Percentiles rank a stretch among this genome's conserved stretches.
phyloP scores from a whole-genome alignment of 108 stramenopile species.

The Pseudonitzschia delicatissima region DNA sequence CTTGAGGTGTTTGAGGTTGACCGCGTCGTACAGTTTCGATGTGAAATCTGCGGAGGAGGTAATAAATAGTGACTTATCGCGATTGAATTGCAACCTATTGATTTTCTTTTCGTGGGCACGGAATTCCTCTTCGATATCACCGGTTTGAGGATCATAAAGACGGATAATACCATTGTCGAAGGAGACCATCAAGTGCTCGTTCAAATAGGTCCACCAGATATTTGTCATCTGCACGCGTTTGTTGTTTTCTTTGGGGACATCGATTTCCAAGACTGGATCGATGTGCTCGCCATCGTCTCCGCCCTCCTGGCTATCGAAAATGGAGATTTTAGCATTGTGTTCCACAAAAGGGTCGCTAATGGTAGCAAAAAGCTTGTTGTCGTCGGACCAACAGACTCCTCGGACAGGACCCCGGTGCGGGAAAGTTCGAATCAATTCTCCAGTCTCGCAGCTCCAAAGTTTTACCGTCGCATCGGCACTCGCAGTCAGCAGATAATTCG shows the following conservation, averaged over 20 bases:
- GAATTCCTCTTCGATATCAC: conserved; percentile 77
- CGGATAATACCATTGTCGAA: conserved; percentile 92
- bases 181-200: conserved; percentile 88
- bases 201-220: conserved; percentile 87
- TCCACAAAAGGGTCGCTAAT: conserved; percentile 95
- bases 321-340: conserved; percentile 86
- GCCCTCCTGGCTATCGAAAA: conserved; percentile 60
- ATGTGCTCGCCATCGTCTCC: conserved; percentile 44
- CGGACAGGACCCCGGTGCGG: conserved; percentile 90
- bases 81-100: conserved; percentile 90
- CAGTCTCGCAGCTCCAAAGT: conserved; percentile 92
- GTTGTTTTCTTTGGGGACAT: conserved; percentile 70
- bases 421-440: conserved; percentile 84
- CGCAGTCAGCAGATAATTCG: conserved; percentile 72
- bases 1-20: conserved; percentile 84
- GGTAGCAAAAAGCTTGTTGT: conserved; percentile 89
- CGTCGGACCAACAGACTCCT: conserved; percentile 92
- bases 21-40: conserved; percentile 91
- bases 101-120: conserved; percentile 90
- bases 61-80: conserved; percentile 92
- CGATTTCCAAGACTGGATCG: conserved; percentile 77
- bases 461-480: conserved; percentile 82
- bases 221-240: conserved; percentile 86
- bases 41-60: conserved; percentile 94
- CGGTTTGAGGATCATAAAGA: conserved; percentile 87